These are phyloP conservation scores for Fusarium sulawesiense DNA, from an alignment of 2,329 filamentous ascomycete genomes.

Conservation along the genomic window DNA sequence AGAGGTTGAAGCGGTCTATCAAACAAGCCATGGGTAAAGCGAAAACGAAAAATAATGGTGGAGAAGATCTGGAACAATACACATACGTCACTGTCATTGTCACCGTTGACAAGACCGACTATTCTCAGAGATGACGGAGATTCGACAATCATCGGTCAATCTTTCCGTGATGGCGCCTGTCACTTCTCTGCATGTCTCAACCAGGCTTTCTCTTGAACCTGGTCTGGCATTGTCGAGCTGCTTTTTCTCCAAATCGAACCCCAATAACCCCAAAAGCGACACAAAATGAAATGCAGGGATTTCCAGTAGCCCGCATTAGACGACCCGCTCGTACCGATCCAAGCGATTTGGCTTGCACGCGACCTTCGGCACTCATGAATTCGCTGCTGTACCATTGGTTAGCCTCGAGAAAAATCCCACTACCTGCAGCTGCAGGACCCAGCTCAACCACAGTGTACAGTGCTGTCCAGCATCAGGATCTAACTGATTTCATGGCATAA, in stretches of 20 bases:
- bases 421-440: background rate
- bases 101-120: background rate
- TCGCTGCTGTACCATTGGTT: slow-evolving; percentile 19
- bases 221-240: slow-evolving; percentile 4
- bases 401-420: slow-evolving; percentile 6
- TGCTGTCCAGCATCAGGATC: slow-evolving; percentile 1
- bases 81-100: slow-evolving; percentile 27
- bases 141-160: background rate
- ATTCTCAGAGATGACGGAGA: slow-evolving; percentile 21
- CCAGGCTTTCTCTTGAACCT: slow-evolving; percentile 6
- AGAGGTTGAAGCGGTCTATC: slow-evolving; percentile 28
- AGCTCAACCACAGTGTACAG: slow-evolving; percentile 4
- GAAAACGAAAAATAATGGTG: slow-evolving; percentile 27
- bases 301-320: slow-evolving; percentile 33
- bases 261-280: slow-evolving; percentile 31
- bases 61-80: slow-evolving; percentile 14
- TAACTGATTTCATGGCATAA: background rate
- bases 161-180: background rate
- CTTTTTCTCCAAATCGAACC: slow-evolving; percentile 21
- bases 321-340: slow-evolving; percentile 43
- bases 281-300: slow-evolving; percentile 46
- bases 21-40: slow-evolving; percentile 16
- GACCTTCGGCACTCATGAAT: slow-evolving; percentile 44
- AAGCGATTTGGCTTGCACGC: slow-evolving; percentile 46
- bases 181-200: slow-evolving; percentile 18